Conservation (phyloP, 305 asterid species). For the Fraxinus albicans region DNA sequence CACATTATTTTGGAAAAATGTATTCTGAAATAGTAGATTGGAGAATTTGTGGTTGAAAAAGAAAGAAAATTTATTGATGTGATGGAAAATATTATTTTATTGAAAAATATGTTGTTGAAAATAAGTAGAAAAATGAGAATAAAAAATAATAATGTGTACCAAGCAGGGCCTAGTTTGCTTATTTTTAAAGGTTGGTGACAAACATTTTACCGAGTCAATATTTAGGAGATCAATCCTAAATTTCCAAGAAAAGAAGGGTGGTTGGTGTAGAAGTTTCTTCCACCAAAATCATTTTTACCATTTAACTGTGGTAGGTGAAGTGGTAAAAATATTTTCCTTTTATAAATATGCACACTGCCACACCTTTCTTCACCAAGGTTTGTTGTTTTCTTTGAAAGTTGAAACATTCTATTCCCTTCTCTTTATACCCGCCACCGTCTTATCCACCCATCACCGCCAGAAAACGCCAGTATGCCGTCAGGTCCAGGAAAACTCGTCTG, state of each 20-base stretch:
- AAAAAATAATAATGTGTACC: too few species aligned
- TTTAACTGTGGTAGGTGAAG: slow-evolving; percentile 30
- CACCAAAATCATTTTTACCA: not conserved
- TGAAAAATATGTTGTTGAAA: too few species aligned
- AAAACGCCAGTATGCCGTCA: slow-evolving; percentile 50
- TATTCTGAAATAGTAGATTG: too few species aligned
- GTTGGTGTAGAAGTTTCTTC: not conserved
- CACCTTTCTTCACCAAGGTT: not conserved
- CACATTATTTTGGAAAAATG: too few species aligned
- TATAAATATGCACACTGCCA: slow-evolving; percentile 26
- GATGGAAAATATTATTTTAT: too few species aligned
- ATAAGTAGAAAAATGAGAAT: too few species aligned
- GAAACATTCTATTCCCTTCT: not conserved
- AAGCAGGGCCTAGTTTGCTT: too few species aligned
- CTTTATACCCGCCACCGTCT: not conserved
- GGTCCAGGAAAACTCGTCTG: slow-evolving; percentile 67
- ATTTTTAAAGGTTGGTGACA: not conserved
- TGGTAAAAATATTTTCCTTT: not conserved
- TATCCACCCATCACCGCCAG: not conserved
- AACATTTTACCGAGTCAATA: not conserved
- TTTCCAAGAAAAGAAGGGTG: not conserved
- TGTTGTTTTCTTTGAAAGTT: not conserved
- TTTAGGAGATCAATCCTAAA: not conserved
- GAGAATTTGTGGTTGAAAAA: too few species aligned
- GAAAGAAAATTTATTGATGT: too few species aligned